Evolutionary conservation across 371 early-diverging fungal genomes (phyloP), one percentile per base, ranked within the genome.

Genomic region (Mucor ambiguus): DNA sequence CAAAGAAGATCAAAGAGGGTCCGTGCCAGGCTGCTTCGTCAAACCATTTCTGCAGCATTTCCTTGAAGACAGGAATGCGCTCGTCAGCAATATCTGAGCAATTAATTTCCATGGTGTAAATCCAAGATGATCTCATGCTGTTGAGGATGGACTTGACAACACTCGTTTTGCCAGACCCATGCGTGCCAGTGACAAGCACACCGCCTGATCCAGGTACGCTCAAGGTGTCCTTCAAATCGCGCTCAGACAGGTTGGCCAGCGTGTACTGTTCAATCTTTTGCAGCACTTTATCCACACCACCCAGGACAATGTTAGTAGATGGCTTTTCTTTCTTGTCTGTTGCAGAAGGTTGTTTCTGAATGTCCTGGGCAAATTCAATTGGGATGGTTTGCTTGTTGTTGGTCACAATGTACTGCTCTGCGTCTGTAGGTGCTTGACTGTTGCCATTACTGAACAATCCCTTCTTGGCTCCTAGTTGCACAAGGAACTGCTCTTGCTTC

Each of bases 1-100:
- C 99, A 67, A 99, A 93, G 63, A 96, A 93, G 33, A 98, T 72
- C 16, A 96, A 73, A 55, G 93, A 92, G 24, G 96, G 99, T 44
- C 90, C 81, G 64, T 89, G 88, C 86, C 87, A 92, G 16, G 87
- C 84, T 10, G 93, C 93, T 33, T 87, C 85, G 37, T 90, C 85
- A 66, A 92, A 87, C 71, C 84, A 86, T 60, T 80, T 71, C 58
- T 89, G 85, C 12, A 95, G 72, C 52, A 84, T 69, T 2, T 92
- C 90, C 58, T 85, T 86, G 55, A 93, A 71, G 8, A 85, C 82
- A 2, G 90, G 83, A 3, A 89, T 61, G 44, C 89, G 76, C 63
- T 89, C 90, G 58, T 87, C 83, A 20, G 85, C 83, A 28, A 90
- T 69, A 38, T 88, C 87, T 0, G 85, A 80, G 68, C 95, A 94